Percentiles rank a stretch among this genome's conserved stretches.
phyloP scores from a whole-genome alignment of 2,329 filamentous ascomycete genomes.

The Colletotrichum tabaci region DNA sequence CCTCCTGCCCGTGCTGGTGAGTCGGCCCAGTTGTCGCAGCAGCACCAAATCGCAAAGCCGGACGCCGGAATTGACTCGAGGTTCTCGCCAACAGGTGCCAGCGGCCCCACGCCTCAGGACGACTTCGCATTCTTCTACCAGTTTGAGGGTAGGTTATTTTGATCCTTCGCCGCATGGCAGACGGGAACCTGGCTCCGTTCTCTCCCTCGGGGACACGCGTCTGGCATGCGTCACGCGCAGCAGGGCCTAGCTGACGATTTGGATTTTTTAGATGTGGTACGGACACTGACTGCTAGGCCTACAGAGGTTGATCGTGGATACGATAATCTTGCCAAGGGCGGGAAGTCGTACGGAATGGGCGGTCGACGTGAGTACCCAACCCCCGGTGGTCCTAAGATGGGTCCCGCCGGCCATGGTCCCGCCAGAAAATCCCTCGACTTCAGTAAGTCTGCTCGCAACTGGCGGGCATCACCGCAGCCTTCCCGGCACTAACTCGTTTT shows the following conservation, averaged over 20 bases:
- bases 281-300: constrained; percentile 45
- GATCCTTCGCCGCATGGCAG: constrained; percentile 30
- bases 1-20: constrained; percentile 57
- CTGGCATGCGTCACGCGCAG: constrained; percentile 23
- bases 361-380: constrained; percentile 87
- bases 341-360: constrained; percentile 85
- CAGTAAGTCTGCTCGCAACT: constrained; percentile 46
- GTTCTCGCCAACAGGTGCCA: constrained; percentile 71
- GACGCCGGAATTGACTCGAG: constrained; percentile 39
- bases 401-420: constrained; percentile 47
- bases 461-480: constrained; percentile 42
- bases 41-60: constrained; percentile 32
- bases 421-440: constrained; percentile 49
- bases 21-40: constrained; percentile 40
- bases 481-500: constrained; percentile 46
- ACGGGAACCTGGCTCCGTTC: not conserved
- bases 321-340: constrained; percentile 96
- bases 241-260: constrained; percentile 36
- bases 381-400: constrained; percentile 60
- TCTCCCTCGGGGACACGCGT: not conserved
- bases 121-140: constrained; percentile 89
- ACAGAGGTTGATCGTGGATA: constrained; percentile 95
- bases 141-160: constrained; percentile 82
- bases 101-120: constrained; percentile 80
- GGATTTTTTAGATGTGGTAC: constrained; percentile 38